Evolutionary conservation across 1,284 basidiomycete species (phyloP).

Genomic region (Boletus austroedulis): DNA sequence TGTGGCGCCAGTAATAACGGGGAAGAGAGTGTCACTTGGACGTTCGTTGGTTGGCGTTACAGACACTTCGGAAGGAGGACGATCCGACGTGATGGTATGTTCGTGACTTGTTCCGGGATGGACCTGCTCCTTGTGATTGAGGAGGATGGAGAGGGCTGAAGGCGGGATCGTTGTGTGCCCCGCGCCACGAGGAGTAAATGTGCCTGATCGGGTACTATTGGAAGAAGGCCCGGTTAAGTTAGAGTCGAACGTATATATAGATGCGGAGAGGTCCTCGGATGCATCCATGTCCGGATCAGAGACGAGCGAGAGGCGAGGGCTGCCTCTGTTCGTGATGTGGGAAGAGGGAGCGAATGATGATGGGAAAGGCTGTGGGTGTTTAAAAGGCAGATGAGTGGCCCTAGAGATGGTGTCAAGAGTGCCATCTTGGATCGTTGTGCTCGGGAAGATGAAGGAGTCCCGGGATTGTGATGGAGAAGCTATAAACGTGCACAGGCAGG

Average conservation of each 20-base stretch:
- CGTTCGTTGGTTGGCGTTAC: constrained; percentile 26
- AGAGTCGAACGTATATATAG: constrained; percentile 38
- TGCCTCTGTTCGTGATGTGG: constrained; percentile 23
- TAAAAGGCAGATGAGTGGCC: constrained; percentile 17
- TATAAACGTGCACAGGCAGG: constrained; percentile 24
- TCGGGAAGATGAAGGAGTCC: constrained; percentile 44
- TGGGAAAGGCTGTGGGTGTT: constrained; percentile 12
- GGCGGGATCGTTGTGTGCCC: constrained; percentile 28
- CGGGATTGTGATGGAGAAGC: constrained; percentile 25
- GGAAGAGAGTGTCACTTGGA: constrained; percentile 4
- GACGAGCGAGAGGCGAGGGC: constrained; percentile 23
- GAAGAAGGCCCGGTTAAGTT: constrained; percentile 9
- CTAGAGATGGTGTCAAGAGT: constrained; percentile 28
- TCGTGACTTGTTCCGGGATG: not conserved
- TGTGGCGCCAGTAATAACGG: not conserved
- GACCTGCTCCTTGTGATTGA: constrained; percentile 35
- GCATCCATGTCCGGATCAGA: constrained; percentile 29
- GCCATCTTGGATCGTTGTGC: constrained; percentile 26
- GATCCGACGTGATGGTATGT: not conserved
- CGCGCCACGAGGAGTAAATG: constrained; percentile 18
- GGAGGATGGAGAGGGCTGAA: constrained; percentile 44
- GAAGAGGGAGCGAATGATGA: constrained; percentile 34
- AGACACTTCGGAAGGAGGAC: constrained; percentile 14
- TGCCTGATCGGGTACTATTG: constrained; percentile 10
- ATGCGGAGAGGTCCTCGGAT: constrained; percentile 32